Evolutionary conservation across 768 basidiomycete species (phyloP).

Genomic region (Macrocybe gigantea): DNA sequence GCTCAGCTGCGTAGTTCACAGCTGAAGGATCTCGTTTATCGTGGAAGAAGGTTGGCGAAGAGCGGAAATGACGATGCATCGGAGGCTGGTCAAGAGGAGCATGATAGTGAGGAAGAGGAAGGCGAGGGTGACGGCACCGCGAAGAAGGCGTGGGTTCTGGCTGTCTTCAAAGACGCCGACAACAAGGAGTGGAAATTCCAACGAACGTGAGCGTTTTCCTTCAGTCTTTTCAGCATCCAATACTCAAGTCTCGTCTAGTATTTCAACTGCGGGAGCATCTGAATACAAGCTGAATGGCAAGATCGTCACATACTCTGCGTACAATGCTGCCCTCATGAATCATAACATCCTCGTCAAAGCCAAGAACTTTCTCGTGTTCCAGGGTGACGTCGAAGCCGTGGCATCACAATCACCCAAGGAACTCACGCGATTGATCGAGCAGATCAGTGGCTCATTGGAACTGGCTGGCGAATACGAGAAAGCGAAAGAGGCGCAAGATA

Average conservation of each 20-base stretch:
- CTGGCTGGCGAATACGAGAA: conserved; percentile 84
- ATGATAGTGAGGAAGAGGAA: conserved; percentile 47
- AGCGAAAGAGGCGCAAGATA: conserved; percentile 81
- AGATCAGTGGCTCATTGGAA: conserved; percentile 92
- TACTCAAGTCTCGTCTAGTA: conserved; percentile 40
- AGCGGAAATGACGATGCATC: conserved; percentile 36
- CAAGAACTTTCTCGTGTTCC: conserved; percentile 98
- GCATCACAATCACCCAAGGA: conserved; percentile 92
- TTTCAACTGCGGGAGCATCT: conserved; percentile 80
- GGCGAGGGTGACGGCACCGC: conserved; percentile 75
- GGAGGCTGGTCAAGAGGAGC: conserved; percentile 40
- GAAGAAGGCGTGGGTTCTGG: conserved; percentile 93
- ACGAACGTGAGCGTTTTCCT: conserved; percentile 64
- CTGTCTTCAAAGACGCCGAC: conserved; percentile 74
- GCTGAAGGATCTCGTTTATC: conserved; percentile 92
- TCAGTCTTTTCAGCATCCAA: conserved; percentile 1
- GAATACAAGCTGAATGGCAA: conserved; percentile 86
- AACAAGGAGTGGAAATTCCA: conserved; percentile 88
- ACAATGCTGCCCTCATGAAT: conserved; percentile 79
- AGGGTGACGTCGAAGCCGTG: conserved; percentile 97
- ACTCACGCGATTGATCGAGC: conserved; percentile 86
- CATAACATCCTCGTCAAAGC: conserved; percentile 98
- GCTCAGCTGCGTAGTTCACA: conserved; percentile 90
- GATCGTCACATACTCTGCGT: conserved; percentile 79
- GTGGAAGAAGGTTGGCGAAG: conserved; percentile 67